Conservation (phyloP, 1,284 basidiomycete genomes). For the Tremellales sp. region DNA sequence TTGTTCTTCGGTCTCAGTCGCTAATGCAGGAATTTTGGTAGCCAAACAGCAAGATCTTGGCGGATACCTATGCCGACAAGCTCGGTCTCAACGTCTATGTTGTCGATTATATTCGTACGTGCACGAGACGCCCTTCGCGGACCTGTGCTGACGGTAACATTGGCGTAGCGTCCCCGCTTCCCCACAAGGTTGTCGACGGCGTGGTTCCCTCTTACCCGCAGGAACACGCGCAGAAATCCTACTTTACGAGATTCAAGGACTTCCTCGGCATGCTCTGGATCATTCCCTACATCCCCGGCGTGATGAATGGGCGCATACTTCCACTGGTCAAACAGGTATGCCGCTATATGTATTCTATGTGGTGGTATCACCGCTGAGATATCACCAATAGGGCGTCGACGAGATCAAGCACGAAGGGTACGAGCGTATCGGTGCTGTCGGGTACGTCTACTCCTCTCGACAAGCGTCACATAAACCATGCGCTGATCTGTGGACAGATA, state of each 20-base stretch:
- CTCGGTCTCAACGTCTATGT: conserved; percentile 62
- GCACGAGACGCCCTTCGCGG: not conserved
- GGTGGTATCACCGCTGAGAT: not conserved
- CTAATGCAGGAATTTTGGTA: conserved; percentile 10
- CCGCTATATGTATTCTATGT: not conserved
- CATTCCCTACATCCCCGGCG: conserved; percentile 9
- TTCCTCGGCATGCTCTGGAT: conserved; percentile 7
- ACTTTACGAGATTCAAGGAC: conserved; percentile 6
- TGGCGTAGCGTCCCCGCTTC: conserved; percentile 21
- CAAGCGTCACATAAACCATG: not conserved
- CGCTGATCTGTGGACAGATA: conserved; percentile 48
- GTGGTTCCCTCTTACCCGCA: conserved; percentile 24
- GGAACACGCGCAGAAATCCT: conserved; percentile 12
- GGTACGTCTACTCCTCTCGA: conserved; percentile 46
- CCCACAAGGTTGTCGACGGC: conserved; percentile 12
- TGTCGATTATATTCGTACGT: conserved; percentile 37
- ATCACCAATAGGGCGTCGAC: conserved; percentile 14
- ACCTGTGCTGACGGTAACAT: not conserved
- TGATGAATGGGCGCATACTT: conserved; percentile 2
- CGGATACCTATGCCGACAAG: conserved; percentile 57
- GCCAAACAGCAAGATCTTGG: conserved; percentile 60
- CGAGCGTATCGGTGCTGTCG: conserved; percentile 59
- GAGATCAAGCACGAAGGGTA: conserved; percentile 55
- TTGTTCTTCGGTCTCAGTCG: not conserved
- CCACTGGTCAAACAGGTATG: conserved; percentile 12